Base-by-base conservation (phyloP, 2,329 filamentous ascomycete genomes). In the Colletotrichum viniferum region DNA sequence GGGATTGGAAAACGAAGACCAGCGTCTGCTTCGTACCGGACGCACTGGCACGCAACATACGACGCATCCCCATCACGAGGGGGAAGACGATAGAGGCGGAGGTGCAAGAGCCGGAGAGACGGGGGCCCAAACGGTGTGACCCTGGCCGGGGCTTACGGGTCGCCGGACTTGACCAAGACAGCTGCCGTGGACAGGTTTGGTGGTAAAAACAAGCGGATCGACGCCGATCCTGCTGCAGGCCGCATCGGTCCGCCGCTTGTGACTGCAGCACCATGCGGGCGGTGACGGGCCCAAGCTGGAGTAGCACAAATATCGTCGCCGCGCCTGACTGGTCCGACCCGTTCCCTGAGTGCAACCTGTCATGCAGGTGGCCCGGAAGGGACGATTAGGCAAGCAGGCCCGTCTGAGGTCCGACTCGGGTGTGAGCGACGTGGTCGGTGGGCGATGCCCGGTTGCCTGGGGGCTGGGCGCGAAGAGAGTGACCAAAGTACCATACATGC, bases 221-320 rank as follows among this genome's bases (percentile, higher is more conserved):
- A 75, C 73, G 64, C 67, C 73, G 76, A 77, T 77, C 73, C 76
- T 77, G 76, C 76, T 76, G 73, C 76, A 77, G 76, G 66, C 74
- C 74, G 76, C 76, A 76, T 74, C 74, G 74, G 70, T 74, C 74
- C 70, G 76, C 76, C 65, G 76, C 74, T 69, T 74, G 67, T 77
- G 76, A 74, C 63, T 69, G 70, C 74, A 67, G 56, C 70, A 60
- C 66, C 72, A 76, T 77, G 75, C 75, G 72, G 72, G 75, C 72
- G 72, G 75, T 72, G 75, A 77, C 72, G 63, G 72, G 67, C 67
- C 72, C 71, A 71, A 68, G 72, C 72, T 69, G 66, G 65, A 73
- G 73, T 70, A 52, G 73, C 48, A 76, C 64, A 30, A 75, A 61
- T 68, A 62, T 56, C 38, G 38, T 58, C 26, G 69, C 34, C 30